Conservation (phyloP, 2,329 filamentous ascomycete genomes). For the Stagonosporopsis chrysanthemi region DNA sequence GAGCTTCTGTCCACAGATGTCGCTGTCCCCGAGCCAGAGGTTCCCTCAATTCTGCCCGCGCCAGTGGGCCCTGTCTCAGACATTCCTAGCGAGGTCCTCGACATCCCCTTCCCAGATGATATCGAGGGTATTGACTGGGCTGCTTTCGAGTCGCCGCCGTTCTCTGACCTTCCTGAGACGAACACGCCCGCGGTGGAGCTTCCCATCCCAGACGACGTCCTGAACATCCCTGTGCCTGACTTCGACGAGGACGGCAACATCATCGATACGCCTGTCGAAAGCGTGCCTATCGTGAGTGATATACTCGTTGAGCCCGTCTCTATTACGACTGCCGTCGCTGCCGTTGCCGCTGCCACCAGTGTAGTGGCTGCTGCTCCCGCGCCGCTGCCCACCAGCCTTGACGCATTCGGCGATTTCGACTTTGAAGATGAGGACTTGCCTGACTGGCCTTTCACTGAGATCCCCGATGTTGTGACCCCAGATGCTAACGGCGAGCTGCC, state of each 20-base stretch:
- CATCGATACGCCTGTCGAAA: not conserved
- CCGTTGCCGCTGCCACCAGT: not conserved
- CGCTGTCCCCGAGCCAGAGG: not conserved
- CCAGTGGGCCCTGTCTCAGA: not conserved
- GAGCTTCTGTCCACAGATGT: not conserved
- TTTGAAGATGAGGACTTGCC: not conserved
- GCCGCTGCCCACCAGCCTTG: conserved; percentile 6
- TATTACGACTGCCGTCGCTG: not conserved
- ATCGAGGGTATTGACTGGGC: conserved; percentile 12
- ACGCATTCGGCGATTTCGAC: not conserved
- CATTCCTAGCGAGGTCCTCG: conserved; percentile 1
- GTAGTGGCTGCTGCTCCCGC: not conserved
- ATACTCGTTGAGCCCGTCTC: not conserved
- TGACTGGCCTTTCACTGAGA: conserved; percentile 11
- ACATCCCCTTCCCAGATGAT: conserved; percentile 12
- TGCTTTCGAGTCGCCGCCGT: conserved; percentile 7
- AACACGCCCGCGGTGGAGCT: not conserved
- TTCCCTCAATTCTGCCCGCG: not conserved
- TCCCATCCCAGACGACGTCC: conserved; percentile 9
- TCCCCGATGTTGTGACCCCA: not conserved
- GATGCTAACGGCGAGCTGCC: conserved; percentile 6
- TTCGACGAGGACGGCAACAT: conserved; percentile 9
- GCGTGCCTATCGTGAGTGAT: not conserved
- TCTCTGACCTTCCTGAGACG: not conserved
- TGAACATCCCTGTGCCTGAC: conserved; percentile 11